These are phyloP conservation scores for Deinandra increscens DNA, from an alignment of 129 eudicot genomes.

Conservation along the genomic window DNA sequence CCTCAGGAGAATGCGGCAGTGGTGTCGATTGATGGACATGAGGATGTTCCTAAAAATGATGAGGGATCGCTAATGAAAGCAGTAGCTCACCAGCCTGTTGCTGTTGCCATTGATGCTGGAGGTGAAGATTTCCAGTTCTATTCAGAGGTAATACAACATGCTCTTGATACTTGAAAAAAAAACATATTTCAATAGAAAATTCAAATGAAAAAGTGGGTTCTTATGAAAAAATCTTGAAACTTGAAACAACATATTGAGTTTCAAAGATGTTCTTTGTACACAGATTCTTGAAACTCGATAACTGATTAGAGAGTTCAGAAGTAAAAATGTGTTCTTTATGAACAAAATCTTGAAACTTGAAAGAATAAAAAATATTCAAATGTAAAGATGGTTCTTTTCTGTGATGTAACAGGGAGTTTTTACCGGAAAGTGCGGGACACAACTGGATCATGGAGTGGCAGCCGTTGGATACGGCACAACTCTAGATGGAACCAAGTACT, in stretches of 20 bases:
- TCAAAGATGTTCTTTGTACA: background rate
- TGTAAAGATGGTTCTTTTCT: background rate
- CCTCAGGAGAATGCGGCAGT: constrained; percentile 56
- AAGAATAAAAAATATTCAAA: background rate
- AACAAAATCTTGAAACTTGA: too few species aligned
- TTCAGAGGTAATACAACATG: constrained; percentile 54
- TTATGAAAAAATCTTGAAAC: background rate
- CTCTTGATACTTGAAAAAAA: constrained; percentile 16
- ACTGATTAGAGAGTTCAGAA: background rate
- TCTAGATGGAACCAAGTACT: constrained; percentile 69
- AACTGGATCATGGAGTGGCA: constrained; percentile 82
- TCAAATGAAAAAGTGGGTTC: background rate
- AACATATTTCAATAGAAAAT: background rate
- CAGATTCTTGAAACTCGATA: background rate
- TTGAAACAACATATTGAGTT: background rate
- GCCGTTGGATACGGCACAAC: constrained; percentile 47
- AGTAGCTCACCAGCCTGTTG: constrained; percentile 71
- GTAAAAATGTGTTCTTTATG: background rate
- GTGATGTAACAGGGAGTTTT: constrained; percentile 52
- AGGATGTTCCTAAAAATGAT: constrained; percentile 64
- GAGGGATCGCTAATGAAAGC: constrained; percentile 80
- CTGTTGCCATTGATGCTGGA: constrained; percentile 90
- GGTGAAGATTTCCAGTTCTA: constrained; percentile 80
- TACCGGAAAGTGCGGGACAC: constrained; percentile 66
- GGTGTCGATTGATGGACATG: constrained; percentile 86